Evolutionary conservation across 129 eudicot species (phyloP), one percentile per base, ranked within the genome.

Genomic region (Helianthus tuberosus): DNA sequence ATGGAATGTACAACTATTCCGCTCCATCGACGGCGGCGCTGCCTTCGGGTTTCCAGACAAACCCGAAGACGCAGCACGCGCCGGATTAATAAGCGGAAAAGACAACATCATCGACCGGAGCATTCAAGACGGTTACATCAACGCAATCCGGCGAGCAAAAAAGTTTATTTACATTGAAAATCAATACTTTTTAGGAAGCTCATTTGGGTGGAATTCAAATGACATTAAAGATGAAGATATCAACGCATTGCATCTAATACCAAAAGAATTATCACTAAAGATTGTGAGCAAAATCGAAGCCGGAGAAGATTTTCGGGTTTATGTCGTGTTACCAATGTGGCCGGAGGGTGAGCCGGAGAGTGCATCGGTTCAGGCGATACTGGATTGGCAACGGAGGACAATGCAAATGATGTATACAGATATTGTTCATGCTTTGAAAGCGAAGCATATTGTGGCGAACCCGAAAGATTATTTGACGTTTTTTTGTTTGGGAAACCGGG

Each of bases 401-500:
- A 85, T 92, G 93, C 71, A 89, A 72, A 92, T 92, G 97, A 92
- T 92, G 97, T 92, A 92, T 35, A 81, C 80, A 5, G 93, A 92
- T 81, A 83, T 92, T 54, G 66, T 77, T 65, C 85, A 89, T 29
- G 96, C 96, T 29, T 84, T 92, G 6, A 60, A 69, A 12, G 86
- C 83, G 25, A 89, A 89, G 71, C 88, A 87, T n/a, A 80, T 89
- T 54, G 62, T 67, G 38, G 91, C 89, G 0, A 70, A 89, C 61
- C 97, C 96, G 0, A 89, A 76, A 63, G 91, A 92, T 27, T 89
- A 87, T 65, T 60, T 92, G 69, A 76, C 91, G 0, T 92, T 92
- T 65, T 92, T 89, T 57, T 92, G 97, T 81, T 78, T 92, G 2
- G 97, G 96, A 3, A 92, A 92, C 38, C 72, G 93, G 36, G 97